phyloP scores from a whole-genome alignment of 1,139 yeast genomes.

The Yamadazyma oceani region DNA sequence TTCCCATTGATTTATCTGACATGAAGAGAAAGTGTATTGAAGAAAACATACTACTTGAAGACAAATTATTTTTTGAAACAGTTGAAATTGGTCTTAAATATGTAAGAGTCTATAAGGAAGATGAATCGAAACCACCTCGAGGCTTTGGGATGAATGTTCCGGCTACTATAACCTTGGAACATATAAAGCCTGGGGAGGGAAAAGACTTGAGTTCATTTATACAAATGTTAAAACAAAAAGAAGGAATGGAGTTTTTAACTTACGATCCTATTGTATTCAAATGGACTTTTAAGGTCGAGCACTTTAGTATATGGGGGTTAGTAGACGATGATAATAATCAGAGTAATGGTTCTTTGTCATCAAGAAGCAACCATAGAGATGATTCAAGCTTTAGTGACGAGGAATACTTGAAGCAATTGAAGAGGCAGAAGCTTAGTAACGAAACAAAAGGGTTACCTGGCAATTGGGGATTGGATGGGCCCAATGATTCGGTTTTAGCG shows the following conservation, averaged over 20 bases:
- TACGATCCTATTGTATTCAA: conserved; percentile 75
- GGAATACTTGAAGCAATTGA: conserved; percentile 30
- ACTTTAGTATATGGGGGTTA: conserved; percentile 93
- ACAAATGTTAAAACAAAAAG: conserved; percentile 46
- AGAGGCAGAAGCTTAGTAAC: conserved; percentile 33
- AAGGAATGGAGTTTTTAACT: conserved; percentile 76
- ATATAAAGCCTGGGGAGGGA: conserved; percentile 49
- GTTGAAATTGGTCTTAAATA: conserved; percentile 58
- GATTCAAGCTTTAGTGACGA: conserved; percentile 26
- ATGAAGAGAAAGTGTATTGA: conserved; percentile 28
- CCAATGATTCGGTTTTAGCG: conserved; percentile 10
- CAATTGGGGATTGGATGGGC: conserved; percentile 9
- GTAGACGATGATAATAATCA: conserved; percentile 35
- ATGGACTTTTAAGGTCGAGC: conserved; percentile 85
- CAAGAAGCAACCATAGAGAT: too few species aligned
- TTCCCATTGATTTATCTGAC: conserved; percentile 70
- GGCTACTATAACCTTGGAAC: conserved; percentile 76
- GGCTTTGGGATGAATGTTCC: conserved; percentile 84
- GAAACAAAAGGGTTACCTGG: conserved; percentile 40
- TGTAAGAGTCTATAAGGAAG: conserved; percentile 69
- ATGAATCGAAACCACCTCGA: conserved; percentile 52
- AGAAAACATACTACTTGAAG: conserved; percentile 25
- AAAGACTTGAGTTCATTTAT: conserved; percentile 36
- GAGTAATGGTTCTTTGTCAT: conserved; percentile 14
- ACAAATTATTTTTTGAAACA: conserved; percentile 54